Percentiles rank a stretch among this genome's conserved stretches.
phyloP scores from a whole-genome alignment of 441 rosid species.

The Populus trichocarpa region DNA sequence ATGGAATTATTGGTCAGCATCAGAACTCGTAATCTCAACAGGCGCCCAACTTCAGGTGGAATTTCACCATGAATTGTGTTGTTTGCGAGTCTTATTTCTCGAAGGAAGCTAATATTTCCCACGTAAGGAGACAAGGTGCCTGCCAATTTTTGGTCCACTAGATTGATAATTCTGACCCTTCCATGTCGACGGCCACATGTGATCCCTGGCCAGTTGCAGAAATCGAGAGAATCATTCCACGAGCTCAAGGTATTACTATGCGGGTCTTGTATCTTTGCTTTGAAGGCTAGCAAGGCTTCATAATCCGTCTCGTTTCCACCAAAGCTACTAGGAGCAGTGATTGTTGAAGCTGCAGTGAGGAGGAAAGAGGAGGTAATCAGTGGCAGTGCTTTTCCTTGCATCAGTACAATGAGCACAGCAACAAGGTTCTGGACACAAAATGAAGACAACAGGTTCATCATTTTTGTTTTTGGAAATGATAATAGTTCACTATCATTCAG shows the following conservation, averaged over 20 bases:
- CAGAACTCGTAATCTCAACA: too few relatives aligned
- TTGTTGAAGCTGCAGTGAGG: too few relatives aligned
- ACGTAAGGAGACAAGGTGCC: not conserved
- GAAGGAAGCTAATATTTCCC: not conserved
- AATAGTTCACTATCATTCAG: too few relatives aligned
- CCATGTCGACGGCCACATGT: not conserved
- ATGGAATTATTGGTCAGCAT: too few relatives aligned
- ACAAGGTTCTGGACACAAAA: too few relatives aligned
- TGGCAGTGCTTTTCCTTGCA: too few relatives aligned
- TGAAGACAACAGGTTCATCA: too few relatives aligned
- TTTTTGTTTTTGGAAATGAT: too few relatives aligned
- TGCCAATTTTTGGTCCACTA: not conserved
- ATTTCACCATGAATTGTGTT: not conserved
- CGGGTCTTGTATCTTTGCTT: not conserved
- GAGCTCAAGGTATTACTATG: not conserved
- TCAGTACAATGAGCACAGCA: too few relatives aligned
- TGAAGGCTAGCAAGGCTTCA: not conserved
- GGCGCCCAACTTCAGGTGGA: too few relatives aligned
- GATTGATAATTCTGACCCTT: not conserved
- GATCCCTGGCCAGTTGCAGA: constrained; percentile 26
- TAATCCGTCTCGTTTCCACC: not conserved
- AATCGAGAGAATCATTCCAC: not conserved
- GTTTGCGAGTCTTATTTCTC: not conserved
- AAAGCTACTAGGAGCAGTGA: too few relatives aligned
- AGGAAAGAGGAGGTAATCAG: too few relatives aligned